A percentile compares a stretch with the other conserved stretches of the same genome.
phyloP scores from a whole-genome alignment of 31 red algal species.

The Porphyra umbilicalis region DNA sequence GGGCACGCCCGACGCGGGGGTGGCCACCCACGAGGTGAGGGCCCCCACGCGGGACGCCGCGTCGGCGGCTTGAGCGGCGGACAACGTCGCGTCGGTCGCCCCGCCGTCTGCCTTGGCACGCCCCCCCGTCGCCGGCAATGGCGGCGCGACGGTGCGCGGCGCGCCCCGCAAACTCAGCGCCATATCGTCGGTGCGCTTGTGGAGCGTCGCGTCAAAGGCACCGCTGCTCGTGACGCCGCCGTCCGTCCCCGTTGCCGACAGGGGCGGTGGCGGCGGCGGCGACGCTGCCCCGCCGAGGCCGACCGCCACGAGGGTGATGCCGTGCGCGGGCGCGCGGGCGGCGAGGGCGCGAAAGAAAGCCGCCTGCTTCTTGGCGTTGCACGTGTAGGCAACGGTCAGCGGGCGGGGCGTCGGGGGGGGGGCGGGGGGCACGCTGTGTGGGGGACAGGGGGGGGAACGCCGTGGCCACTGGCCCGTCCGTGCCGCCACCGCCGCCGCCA shows the following conservation, averaged over 20 bases:
- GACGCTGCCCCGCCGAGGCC: too few species aligned
- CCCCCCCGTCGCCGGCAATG: not conserved
- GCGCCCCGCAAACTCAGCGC: not conserved
- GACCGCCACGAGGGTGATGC: slow-evolving; percentile 5
- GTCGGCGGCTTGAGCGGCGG: not conserved
- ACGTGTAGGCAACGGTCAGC: slow-evolving; percentile 22
- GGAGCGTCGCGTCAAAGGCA: slow-evolving; percentile 14
- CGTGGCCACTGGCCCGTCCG: not conserved
- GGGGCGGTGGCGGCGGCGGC: too few species aligned
- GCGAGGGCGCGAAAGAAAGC: slow-evolving; percentile 18
- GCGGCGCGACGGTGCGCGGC: not conserved
- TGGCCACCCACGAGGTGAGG: not conserved
- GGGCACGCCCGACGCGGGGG: not conserved
- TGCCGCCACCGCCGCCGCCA: not conserved
- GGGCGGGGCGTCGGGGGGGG: not conserved
- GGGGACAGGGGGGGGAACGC: too few species aligned
- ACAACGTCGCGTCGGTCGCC: not conserved
- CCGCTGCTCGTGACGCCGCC: not conserved
- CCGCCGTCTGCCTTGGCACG: not conserved
- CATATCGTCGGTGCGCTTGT: slow-evolving; percentile 47
- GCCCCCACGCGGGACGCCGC: not conserved
- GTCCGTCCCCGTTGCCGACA: not conserved
- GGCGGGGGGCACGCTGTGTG: not conserved
- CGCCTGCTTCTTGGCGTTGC: slow-evolving; percentile 24
- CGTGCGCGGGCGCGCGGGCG: slow-evolving; percentile 4